Base-by-base conservation (phyloP, 2,329 filamentous ascomycete genomes). In the Microsporum ferrugineum region DNA sequence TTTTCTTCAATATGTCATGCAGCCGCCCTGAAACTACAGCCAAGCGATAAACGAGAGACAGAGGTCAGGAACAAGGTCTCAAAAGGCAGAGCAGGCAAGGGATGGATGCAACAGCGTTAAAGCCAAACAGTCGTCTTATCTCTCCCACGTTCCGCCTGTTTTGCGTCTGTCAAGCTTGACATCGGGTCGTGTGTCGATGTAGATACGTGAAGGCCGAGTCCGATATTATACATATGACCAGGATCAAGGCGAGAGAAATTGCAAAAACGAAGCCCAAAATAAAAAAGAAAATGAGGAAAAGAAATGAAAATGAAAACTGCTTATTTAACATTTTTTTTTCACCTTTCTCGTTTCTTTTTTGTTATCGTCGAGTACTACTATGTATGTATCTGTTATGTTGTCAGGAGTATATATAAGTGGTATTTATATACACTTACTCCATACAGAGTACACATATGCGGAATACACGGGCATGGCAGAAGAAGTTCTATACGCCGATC, bases 1-100 rank as follows among this genome's bases (percentile, higher is more conserved):
- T 43, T 53, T 33, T 53, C 49, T 6, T 53, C 49, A 53, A 53
- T 23, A 23, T 53, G 49, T 53, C 49, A 53, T 53, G 49, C 49
- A 53, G 49, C 29, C 29, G 31, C 49, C 49, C 49, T 53, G 49
- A 29, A 33, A 53, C 49, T 27, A 8, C 49, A n/a, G 27, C 31
- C 49, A 53, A 34, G 49, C 49, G 49, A 53, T 23, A 53, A 53
- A 34, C 27, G 49, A 53, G 49, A 53, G 49, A 53, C 17, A 23
- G 27, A 47, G 23, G 43, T 27, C 10, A 23, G 43, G 43, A 47
- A 23, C 43, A 27, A 53, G 27, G 49, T 14, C 27, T 53, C 27
- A 33, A 43, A 51, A 51, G 47, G 49, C 49, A 34, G 31, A 8
- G 7, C 6, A 7, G 23, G 23, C 43, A 47, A 29, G 43, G 43